Percentiles rank a stretch among this genome's conserved stretches.
These are phyloP conservation scores for Pleurotus citrinopileatus DNA, from an alignment of 768 basidiomycete genomes.

Conservation along the genomic window DNA sequence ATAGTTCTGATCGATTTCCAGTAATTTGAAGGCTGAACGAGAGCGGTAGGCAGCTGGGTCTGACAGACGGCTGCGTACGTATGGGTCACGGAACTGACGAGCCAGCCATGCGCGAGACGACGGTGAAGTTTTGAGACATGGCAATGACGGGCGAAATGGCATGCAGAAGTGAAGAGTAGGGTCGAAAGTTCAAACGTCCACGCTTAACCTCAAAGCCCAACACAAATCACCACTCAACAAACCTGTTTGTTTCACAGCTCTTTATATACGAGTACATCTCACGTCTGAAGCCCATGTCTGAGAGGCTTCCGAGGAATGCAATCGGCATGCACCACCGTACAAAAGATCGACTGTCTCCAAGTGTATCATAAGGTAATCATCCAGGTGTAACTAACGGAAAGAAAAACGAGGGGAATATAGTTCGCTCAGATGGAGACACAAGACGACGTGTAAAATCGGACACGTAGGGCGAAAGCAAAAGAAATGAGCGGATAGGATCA, in stretches of 20 bases:
- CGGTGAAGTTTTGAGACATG: slow-evolving; percentile 22
- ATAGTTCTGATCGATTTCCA: slow-evolving; percentile 68
- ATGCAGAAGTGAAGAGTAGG: slow-evolving; percentile 11
- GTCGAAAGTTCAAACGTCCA: neutral
- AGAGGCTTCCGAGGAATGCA: slow-evolving; percentile 9
- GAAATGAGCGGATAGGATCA: slow-evolving; percentile 7
- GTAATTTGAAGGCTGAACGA: slow-evolving; percentile 88
- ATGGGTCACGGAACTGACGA: slow-evolving; percentile 70
- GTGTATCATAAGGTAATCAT: neutral
- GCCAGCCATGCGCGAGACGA: slow-evolving; percentile 64
- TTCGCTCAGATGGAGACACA: neutral
- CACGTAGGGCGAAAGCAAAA: neutral
- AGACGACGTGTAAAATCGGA: neutral
- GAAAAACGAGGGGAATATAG: neutral
- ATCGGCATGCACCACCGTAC: slow-evolving; percentile 1
- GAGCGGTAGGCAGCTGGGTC: slow-evolving; percentile 61
- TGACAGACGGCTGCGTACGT: slow-evolving; percentile 51
- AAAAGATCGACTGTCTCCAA: neutral
- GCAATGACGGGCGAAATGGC: slow-evolving; percentile 20
- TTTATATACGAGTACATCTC: no score
- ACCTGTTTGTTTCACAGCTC: no score
- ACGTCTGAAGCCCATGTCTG: no score
- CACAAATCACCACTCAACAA: no score
- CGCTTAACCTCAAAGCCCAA: no score
- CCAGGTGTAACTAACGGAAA: neutral